A percentile compares a stretch with the other conserved stretches of the same genome.
Evolutionary conservation across 2,329 filamentous ascomycete species (phyloP).

Genomic region (Trichoderma asperellum): DNA sequence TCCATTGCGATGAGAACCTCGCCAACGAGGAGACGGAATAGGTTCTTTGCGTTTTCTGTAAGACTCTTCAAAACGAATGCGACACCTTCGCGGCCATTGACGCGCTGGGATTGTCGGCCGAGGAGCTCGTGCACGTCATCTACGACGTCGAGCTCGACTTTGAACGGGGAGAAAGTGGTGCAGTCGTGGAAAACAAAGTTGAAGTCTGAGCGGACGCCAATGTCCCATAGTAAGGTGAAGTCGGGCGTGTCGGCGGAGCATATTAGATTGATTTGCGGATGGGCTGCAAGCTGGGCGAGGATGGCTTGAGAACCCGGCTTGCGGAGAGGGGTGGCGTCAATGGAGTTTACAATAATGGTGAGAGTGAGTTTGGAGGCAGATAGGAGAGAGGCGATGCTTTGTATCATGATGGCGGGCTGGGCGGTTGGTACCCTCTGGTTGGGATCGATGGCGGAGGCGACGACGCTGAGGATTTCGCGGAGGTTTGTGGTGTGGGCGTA

Average conservation of each 20-base stretch:
- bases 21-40: constrained; percentile 83
- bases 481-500: constrained; percentile 70
- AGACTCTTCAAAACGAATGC: constrained; percentile 87
- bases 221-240: constrained; percentile 88
- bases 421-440: constrained; percentile 57
- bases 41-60: constrained; percentile 85
- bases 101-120: constrained; percentile 75
- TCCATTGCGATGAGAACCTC: constrained; percentile 77
- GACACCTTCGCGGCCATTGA: constrained; percentile 89
- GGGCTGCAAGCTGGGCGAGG: constrained; percentile 75
- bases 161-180: constrained; percentile 81
- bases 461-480: constrained; percentile 69
- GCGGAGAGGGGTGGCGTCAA: constrained; percentile 79
- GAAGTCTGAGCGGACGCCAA: constrained; percentile 77
- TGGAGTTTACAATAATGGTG: constrained; percentile 79
- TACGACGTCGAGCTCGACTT: constrained; percentile 77
- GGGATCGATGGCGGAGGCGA: constrained; percentile 66
- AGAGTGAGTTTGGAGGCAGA: constrained; percentile 51
- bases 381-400: constrained; percentile 66
- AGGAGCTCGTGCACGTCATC: constrained; percentile 89
- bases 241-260: constrained; percentile 87
- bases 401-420: constrained; percentile 70
- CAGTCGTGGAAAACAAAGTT: constrained; percentile 92
- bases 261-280: constrained; percentile 71
- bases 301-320: constrained; percentile 70